Percentiles rank a stretch among this genome's conserved stretches.
Evolutionary conservation across 257 asterid species (phyloP).

Genomic region (Ehretia macrophylla): DNA sequence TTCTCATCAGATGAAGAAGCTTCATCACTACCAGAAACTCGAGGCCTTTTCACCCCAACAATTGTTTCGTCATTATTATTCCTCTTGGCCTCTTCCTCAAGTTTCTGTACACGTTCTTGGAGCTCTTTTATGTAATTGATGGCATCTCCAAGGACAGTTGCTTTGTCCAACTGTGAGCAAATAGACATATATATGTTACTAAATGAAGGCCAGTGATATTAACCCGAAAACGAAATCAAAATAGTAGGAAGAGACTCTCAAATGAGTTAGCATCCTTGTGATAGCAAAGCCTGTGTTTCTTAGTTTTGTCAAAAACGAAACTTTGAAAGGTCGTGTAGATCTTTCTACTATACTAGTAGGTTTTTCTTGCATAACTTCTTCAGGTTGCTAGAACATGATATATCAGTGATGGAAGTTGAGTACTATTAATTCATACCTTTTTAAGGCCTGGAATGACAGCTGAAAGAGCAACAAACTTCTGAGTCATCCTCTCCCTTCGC

Average conservation of each 20-base stretch:
- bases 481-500: conserved; percentile 17
- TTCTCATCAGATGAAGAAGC: conserved; percentile 12
- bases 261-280: too few species aligned
- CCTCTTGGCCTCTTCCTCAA: conserved; percentile 16
- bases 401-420: not conserved
- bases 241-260: too few species aligned
- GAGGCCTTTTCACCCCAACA: conserved; percentile 3
- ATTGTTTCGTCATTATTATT: not conserved
- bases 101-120: conserved; percentile 17
- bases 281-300: too few species aligned
- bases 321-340: too few species aligned
- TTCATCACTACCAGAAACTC: conserved; percentile 2
- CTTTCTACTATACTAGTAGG: too few species aligned
- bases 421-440: conserved; percentile 7
- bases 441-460: conserved; percentile 23
- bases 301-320: too few species aligned
- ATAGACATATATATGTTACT: not conserved
- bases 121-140: conserved; percentile 23
- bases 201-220: not conserved
- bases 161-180: conserved; percentile 27
- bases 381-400: not conserved
- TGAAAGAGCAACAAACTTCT: conserved; percentile 18
- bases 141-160: conserved; percentile 27
- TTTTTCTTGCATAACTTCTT: too few species aligned
- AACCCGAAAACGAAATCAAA: too few species aligned